Conservation (phyloP, 2,329 filamentous ascomycete species). For the Byssoonygena ceratinophila region DNA sequence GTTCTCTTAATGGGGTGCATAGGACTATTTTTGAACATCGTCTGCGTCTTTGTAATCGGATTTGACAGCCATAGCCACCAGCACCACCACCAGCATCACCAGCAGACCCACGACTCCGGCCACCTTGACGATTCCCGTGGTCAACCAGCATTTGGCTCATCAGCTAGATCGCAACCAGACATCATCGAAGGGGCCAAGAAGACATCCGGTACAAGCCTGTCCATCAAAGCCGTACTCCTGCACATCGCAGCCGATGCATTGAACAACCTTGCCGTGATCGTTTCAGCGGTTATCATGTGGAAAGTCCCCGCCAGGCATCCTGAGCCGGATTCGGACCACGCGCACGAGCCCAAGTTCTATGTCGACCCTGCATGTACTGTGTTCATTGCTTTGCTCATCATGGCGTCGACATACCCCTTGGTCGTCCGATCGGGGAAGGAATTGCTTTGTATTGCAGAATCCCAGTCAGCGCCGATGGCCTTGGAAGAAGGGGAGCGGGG, state of each 20-base stretch:
- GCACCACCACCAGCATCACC: neutral
- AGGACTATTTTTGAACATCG: constrained; percentile 56
- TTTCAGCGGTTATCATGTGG: constrained; percentile 61
- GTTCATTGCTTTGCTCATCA: constrained; percentile 15
- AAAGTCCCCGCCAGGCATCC: constrained; percentile 8
- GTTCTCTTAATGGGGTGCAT: constrained; percentile 60
- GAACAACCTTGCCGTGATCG: constrained; percentile 67
- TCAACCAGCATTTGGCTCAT: no score
- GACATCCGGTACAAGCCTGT: constrained; percentile 7
- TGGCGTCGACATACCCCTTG: constrained; percentile 12
- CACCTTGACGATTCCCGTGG: no score
- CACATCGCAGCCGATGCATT: constrained; percentile 63
- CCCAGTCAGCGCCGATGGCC: neutral
- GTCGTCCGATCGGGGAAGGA: constrained; percentile 13
- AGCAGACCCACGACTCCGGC: constrained; percentile 5
- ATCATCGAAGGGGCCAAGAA: neutral
- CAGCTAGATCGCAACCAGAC: neutral
- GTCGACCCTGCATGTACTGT: constrained; percentile 17
- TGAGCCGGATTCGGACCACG: neutral
- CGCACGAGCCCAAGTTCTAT: constrained; percentile 15
- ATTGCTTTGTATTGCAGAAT: constrained; percentile 1
- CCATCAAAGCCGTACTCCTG: constrained; percentile 43
- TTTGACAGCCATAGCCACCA: constrained; percentile 35
- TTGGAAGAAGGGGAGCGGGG: neutral
- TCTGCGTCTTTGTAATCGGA: constrained; percentile 56